phyloP scores from a whole-genome alignment of 2,329 filamentous ascomycete species.

The Diatrype stigma region DNA sequence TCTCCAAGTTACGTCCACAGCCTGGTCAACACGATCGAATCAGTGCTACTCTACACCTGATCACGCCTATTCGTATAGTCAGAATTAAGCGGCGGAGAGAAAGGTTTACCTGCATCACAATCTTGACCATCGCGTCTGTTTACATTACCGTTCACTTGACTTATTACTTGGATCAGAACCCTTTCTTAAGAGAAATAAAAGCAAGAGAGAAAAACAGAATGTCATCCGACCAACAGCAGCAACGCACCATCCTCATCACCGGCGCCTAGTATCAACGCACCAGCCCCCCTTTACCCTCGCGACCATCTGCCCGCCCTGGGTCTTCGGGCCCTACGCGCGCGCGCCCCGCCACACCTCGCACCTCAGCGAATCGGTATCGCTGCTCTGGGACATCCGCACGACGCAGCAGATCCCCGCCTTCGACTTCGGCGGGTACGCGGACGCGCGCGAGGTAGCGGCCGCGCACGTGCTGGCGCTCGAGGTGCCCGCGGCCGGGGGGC shows the following conservation, averaged over 20 bases:
- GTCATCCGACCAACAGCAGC: too few species aligned
- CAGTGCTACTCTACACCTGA: too few species aligned
- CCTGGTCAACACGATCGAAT: too few species aligned
- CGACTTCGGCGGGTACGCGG: slow-evolving; percentile 29
- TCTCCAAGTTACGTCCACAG: too few species aligned
- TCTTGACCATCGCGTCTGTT: too few species aligned
- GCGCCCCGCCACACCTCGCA: slow-evolving; percentile 14
- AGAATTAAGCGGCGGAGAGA: too few species aligned
- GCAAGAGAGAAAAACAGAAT: too few species aligned
- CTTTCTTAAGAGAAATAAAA: too few species aligned
- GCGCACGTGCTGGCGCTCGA: background rate
- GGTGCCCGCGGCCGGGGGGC: background rate
- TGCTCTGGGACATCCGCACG: slow-evolving; percentile 25
- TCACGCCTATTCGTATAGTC: too few species aligned
- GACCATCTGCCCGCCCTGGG: slow-evolving; percentile 39
- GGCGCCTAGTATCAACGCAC: slow-evolving; percentile 18
- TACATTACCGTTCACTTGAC: too few species aligned
- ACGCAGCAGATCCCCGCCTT: slow-evolving; percentile 26
- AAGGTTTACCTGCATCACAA: too few species aligned
- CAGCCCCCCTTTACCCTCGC: slow-evolving; percentile 32
- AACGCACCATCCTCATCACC: slow-evolving; percentile 25
- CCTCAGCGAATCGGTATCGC: slow-evolving; percentile 24
- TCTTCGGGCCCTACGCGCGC: slow-evolving; percentile 34
- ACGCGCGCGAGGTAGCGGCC: background rate
- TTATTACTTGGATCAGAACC: too few species aligned